These are phyloP conservation scores for Trypanosoma cruzi DNA, from an alignment of 208 protist species.

Conservation along the genomic window DNA sequence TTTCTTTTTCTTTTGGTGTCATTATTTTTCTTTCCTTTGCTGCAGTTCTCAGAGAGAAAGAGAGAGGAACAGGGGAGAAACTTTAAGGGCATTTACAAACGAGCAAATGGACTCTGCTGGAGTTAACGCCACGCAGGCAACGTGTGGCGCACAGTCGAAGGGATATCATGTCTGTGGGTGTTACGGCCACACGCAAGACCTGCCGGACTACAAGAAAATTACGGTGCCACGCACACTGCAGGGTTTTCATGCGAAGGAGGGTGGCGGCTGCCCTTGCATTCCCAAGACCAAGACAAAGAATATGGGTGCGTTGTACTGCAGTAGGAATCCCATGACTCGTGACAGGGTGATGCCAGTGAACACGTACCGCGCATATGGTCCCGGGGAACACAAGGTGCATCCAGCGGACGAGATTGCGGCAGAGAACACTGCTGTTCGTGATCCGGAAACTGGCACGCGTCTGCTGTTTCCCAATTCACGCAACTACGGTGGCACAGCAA, in stretches of 20 bases:
- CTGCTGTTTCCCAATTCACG: constrained; percentile 60
- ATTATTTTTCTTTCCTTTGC: neutral
- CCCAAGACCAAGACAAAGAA: constrained; percentile 9
- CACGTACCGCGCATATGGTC: constrained; percentile 46
- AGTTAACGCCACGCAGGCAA: neutral
- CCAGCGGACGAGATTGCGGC: neutral
- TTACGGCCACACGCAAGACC: constrained; percentile 51
- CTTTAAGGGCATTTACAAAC: neutral
- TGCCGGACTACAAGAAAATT: constrained; percentile 71
- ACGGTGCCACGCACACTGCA: constrained; percentile 64
- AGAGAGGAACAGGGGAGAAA: neutral
- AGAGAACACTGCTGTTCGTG: constrained; percentile 19
- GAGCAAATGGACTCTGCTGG: neutral
- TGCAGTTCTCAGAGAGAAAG: neutral
- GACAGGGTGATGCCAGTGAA: constrained; percentile 20
- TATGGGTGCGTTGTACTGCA: constrained; percentile 20
- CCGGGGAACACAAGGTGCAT: constrained; percentile 21
- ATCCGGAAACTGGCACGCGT: constrained; percentile 34
- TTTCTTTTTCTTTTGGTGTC: constrained; percentile 6
- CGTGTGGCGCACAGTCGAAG: constrained; percentile 2
- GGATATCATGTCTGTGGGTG: constrained; percentile 64
- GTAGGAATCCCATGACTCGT: constrained; percentile 8
- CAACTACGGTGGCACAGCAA: constrained; percentile 73
- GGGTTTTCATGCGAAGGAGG: constrained; percentile 54
- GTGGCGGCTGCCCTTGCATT: constrained; percentile 62